These are phyloP conservation scores for Strobilomyces confusus DNA, from an alignment of 768 basidiomycete genomes.

Conservation along the genomic window DNA sequence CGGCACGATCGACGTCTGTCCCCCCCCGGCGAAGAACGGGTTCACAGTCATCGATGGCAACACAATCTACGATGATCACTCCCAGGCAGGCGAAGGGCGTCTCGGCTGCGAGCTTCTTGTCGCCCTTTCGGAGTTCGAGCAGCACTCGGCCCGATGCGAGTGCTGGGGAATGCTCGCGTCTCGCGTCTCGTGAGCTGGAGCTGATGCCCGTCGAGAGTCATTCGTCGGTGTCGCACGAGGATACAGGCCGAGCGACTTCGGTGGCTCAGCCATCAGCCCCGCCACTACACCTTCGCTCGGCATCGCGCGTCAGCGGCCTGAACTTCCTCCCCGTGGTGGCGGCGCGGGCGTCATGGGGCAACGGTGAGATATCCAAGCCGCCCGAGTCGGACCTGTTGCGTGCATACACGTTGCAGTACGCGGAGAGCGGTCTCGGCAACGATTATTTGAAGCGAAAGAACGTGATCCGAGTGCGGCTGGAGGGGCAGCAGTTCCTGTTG, in stretches of 20 bases:
- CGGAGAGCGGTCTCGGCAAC: conserved; percentile 91
- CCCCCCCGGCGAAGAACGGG: conserved; percentile 13
- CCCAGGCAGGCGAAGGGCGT: conserved; percentile 21
- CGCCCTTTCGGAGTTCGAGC: conserved; percentile 22
- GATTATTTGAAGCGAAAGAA: conserved; percentile 94
- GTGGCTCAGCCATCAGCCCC: conserved; percentile 12
- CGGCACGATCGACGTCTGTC: conserved; percentile 6
- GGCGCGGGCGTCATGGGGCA: conserved; percentile 15
- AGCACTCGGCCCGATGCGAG: conserved; percentile 8
- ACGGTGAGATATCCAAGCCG: conserved; percentile 37
- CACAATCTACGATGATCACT: conserved; percentile 12
- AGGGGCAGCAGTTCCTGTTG: conserved; percentile 95
- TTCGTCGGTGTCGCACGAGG: conserved; percentile 20
- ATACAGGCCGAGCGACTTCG: conserved; percentile 11
- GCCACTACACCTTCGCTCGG: conserved; percentile 12
- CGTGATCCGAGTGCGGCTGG: conserved; percentile 86
- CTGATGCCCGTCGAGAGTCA: conserved; percentile 23
- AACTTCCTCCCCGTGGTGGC: conserved; percentile 20
- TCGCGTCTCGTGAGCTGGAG: conserved; percentile 18
- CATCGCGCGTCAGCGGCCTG: conserved; percentile 13
- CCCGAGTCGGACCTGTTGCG: conserved; percentile 53
- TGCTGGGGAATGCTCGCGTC: conserved; percentile 6
- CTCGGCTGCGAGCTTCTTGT: conserved; percentile 28
- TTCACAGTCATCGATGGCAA: conserved; percentile 25
- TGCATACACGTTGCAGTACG: conserved; percentile 79